Percentiles rank a stretch among this genome's conserved stretches.
Evolutionary conservation across 1,284 basidiomycete species (phyloP).

Genomic region (Ceratorhiza oryzae-sativae): DNA sequence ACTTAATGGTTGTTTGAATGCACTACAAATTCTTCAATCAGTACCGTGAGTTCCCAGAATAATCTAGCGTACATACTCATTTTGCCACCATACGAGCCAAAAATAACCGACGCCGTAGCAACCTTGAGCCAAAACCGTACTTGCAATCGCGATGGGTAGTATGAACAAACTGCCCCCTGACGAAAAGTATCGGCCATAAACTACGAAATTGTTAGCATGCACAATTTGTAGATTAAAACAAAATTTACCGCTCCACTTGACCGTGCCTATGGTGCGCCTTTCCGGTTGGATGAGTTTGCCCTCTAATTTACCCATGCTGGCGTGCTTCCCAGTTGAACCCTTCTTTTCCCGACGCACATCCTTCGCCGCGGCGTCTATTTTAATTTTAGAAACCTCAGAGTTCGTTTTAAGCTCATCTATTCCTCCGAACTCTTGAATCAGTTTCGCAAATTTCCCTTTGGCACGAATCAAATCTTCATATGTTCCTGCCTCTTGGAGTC

Average conservation of each 20-base stretch:
- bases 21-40: constrained; percentile 49
- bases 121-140: constrained; percentile 23
- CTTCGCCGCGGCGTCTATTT: constrained; percentile 37
- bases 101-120: constrained; percentile 7
- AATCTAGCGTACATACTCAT: background rate
- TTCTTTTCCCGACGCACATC: too few species aligned
- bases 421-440: constrained; percentile 71
- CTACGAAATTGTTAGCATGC: background rate
- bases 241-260: constrained; percentile 60
- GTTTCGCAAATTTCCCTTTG: constrained; percentile 72
- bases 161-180: constrained; percentile 9
- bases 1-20: constrained; percentile 58
- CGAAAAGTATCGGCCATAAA: constrained; percentile 20
- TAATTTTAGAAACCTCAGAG: constrained; percentile 8
- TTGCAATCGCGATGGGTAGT: constrained; percentile 20
- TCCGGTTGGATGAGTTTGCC: constrained; percentile 69
- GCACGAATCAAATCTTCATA: constrained; percentile 68
- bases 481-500: constrained; percentile 77
- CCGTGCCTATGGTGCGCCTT: constrained; percentile 69
- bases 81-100: constrained; percentile 35
- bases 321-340: background rate
- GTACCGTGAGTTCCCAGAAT: background rate
- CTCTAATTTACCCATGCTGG: constrained; percentile 64
- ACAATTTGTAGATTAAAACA: background rate
- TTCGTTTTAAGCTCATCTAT: constrained; percentile 40